Evolutionary conservation across 2,329 filamentous ascomycete species (phyloP), one percentile per base, ranked within the genome.

Genomic region (Thermothelomyces thermophilus): DNA sequence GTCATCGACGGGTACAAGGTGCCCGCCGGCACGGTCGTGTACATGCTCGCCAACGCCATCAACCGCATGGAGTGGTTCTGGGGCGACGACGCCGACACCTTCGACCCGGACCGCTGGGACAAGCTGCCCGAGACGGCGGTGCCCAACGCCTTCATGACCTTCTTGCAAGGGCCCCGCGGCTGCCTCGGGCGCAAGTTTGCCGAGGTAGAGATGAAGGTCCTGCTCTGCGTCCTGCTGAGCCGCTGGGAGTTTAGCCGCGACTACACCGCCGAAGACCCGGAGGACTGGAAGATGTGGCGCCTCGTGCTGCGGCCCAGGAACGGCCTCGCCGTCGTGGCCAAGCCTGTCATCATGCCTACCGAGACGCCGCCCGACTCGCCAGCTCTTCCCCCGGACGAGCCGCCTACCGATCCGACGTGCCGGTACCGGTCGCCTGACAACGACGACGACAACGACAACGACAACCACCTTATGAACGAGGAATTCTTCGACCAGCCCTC

Each of bases 281-380:
- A 73, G 60, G 62, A 65, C 13, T 66, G 69, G 64, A 74, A 74
- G 64, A 73, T 73, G 71, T 73, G 71, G 71, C 64, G 70, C 31
- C 56, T 73, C 39, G 71, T 73, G 14, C 55, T 74, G 57, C 60
- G 71, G 47, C 71, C 71, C 2, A 68, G 66, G 60, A 66, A 72
- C 52, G 71, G 71, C 22, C 64, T 71, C 13, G 64, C 60, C 1
- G 62, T 73, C 46, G 68, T 66, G 57, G 64, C 66, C 10, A 66
- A 61, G 39, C 37, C n/a, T 33, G 8, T 40, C 19, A 14, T 17
- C 10, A 14, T 9, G 14, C 14, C n/a, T n/a, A n/a, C n/a, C n/a
- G n/a, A n/a, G n/a, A n/a, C n/a, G n/a, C n/a, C n/a, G n/a, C n/a
- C n/a, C n/a, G n/a, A n/a, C n/a, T n/a, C n/a, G n/a, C n/a, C n/a